phyloP scores from a whole-genome alignment of 441 rosid species.

The Adansonia rubrostipa region DNA sequence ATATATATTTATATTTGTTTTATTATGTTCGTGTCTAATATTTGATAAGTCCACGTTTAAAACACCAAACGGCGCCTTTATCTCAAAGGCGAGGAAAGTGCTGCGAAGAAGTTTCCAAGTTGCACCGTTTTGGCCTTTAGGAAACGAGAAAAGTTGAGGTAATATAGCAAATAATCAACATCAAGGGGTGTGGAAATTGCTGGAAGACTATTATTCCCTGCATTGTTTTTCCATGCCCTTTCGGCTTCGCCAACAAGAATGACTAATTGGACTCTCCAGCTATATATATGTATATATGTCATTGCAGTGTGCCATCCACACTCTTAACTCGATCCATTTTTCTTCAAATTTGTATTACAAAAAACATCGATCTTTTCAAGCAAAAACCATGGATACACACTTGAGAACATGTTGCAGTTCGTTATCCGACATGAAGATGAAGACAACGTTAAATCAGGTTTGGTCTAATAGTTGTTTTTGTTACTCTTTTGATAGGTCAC shows the following conservation, averaged over 20 bases:
- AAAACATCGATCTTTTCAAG: neutral
- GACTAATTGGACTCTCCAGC: neutral
- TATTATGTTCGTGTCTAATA: too few species aligned
- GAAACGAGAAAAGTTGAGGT: neutral
- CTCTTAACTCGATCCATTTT: neutral
- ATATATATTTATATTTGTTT: too few species aligned
- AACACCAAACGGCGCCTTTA: too few species aligned
- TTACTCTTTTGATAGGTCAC: too few species aligned
- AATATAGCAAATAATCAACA: too few species aligned
- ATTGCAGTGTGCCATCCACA: neutral
- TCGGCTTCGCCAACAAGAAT: neutral
- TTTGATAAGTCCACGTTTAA: too few species aligned
- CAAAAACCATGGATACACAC: too few species aligned
- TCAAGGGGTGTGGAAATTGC: neutral
- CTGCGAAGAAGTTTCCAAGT: neutral
- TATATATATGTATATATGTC: neutral
- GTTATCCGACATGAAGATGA: too few species aligned
- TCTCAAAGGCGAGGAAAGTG: neutral
- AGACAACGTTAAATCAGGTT: too few species aligned
- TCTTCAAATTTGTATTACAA: neutral
- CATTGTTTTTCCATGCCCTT: slow-evolving; percentile 3
- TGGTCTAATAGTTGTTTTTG: too few species aligned
- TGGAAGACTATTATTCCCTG: too few species aligned
- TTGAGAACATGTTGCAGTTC: too few species aligned
- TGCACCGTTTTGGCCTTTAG: neutral